Base-by-base conservation (phyloP, 1,284 basidiomycete genomes). In the Heterobasidion occidentale region DNA sequence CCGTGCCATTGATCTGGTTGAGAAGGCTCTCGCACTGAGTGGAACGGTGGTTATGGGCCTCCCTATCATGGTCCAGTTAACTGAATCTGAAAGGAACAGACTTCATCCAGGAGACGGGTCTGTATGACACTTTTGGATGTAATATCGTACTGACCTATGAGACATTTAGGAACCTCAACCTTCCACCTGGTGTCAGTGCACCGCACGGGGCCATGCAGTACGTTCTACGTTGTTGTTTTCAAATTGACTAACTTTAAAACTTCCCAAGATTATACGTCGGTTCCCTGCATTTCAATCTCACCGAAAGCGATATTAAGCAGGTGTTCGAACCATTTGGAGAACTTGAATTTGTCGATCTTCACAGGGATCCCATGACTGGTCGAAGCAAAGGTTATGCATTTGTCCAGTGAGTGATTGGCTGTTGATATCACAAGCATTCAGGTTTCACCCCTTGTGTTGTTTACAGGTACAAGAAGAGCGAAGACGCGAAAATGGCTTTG, bases 241-340 rank as follows among this genome's bases (percentile, higher is more conserved):
- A n/a, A 11, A 45, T 56, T 9, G 35, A 56, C 14, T 2, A 27
- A 17, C 45, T 27, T 51, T 53, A 11, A 57, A 36, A 11, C 19
- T 8, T 57, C 60, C 53, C 33, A 59, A 92, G 95, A 70, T 83
- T 99, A 68, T 99, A 97, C 70, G 93, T 99, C 68, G 94, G 95
- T 60, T 96, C 93, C 60, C 76, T 99, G 51, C 92, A 98, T 71
- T 98, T 96, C 78, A 94, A 94, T 71, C 86, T 99, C 61, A 92
- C 91, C 53, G 90, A 95, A 72, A 89, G 92, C 63, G 95, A 99
- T 77, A 90, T 99, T 72, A 92, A 90, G 71, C 91, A 97, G 79
- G 96, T 99, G 62, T 99, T 99, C 72, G 94, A 96, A 69, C 94
- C 96, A 4, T 99, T 99, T 70, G 96, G 96, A 64, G 90, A 93